Percentiles rank a stretch among this genome's conserved stretches.
These are phyloP conservation scores for Termitomyces sp. DNA, from an alignment of 768 basidiomycete species.

Conservation along the genomic window DNA sequence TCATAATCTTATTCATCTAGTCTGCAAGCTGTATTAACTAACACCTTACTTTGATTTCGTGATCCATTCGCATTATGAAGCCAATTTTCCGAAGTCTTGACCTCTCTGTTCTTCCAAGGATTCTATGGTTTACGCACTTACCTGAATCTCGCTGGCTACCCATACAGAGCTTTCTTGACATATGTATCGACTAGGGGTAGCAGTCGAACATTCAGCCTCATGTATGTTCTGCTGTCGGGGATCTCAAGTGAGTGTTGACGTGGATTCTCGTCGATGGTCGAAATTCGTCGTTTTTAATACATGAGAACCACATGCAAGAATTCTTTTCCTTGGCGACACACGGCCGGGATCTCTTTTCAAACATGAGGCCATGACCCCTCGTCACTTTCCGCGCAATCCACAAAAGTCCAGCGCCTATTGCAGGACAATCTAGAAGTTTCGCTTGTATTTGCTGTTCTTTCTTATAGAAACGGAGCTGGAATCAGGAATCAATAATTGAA, in stretches of 20 bases:
- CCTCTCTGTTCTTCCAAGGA: slow-evolving; percentile 17
- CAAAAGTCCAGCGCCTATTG: neutral
- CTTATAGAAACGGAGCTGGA: neutral
- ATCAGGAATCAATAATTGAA: neutral
- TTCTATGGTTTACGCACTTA: slow-evolving; percentile 15
- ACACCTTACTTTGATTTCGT: slow-evolving; percentile 15
- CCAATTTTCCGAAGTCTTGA: neutral
- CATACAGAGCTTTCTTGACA: slow-evolving; percentile 1
- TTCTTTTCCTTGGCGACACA: neutral
- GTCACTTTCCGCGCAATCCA: neutral
- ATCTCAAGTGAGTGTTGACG: slow-evolving; percentile 1
- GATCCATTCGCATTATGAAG: slow-evolving; percentile 4
- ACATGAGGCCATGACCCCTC: neutral
- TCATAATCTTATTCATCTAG: slow-evolving; percentile 20
- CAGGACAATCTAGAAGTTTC: neutral
- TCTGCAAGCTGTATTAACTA: slow-evolving; percentile 26
- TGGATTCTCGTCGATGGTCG: neutral
- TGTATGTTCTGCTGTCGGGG: slow-evolving; percentile 3
- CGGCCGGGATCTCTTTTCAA: neutral
- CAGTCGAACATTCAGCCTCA: neutral
- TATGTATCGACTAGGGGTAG: neutral
- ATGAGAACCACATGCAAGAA: neutral
- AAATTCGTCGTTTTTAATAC: neutral
- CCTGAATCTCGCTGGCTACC: neutral
- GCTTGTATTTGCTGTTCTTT: neutral